Evolutionary conservation across 768 basidiomycete species (phyloP), one percentile per base, ranked within the genome.

Genomic region (Cubamyces sp.): DNA sequence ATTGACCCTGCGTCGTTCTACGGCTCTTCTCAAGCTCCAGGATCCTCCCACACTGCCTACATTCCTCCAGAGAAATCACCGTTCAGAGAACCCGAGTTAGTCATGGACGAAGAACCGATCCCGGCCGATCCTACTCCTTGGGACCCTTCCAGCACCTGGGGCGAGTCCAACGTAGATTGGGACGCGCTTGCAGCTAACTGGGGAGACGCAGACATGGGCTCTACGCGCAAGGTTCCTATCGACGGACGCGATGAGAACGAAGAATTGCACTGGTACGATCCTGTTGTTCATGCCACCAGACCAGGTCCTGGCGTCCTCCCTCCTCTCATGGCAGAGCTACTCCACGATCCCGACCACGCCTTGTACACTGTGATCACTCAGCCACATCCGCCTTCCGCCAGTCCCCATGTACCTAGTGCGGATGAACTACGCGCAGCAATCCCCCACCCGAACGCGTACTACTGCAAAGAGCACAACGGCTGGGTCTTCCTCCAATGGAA

Each of bases 401-500:
- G n/a, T 69, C 77, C 54, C 59, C 60, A 30, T 8, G 70, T 77
- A 11, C 88, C 87, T 1, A 78, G 85, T n/a, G 77, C 81, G 60
- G 83, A 85, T 39, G 89, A 92, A 66, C 77, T 87, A 6, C 82
- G 80, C n/a, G 83, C 81, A 16, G 81, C 91, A 30, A 79, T 91
- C 30, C 92, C 92, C 14, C 91, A 94, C 70, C 87, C 92, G 5
- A 84, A 90, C 66, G 91, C 90, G 15, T 91, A 91, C 71, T 94
- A 90, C 70, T 94, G 91, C 69, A 83, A 85, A 23, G 87, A 85
- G 70, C 89, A 93, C 59, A 90, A 93, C 66, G 87, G 88, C 6
- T 94, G 92, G 92, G 83, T 92, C 37, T 81, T 94, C 41, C 77
- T 93, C 16, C 79, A 77, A 41, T 90, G 88, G 87, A 85, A 84